Evolutionary conservation across 2,329 filamentous ascomycete species (phyloP), one percentile per base, ranked within the genome.

Genomic region (Arachnopeziza araneosa): DNA sequence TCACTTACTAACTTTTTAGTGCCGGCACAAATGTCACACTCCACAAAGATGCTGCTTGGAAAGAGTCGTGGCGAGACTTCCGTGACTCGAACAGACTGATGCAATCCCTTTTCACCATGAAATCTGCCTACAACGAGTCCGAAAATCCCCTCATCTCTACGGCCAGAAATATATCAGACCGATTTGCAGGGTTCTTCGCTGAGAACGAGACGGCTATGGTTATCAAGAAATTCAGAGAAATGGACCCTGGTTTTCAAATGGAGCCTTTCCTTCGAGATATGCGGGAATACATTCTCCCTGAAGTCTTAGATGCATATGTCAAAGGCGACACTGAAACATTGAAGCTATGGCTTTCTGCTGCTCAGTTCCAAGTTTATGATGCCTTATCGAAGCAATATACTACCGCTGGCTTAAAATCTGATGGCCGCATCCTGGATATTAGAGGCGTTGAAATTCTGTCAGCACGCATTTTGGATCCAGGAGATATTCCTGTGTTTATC

Each of bases 131-230:
- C 78, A 89, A 96, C 67, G 95, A 99, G 77, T 98, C 95, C 12
- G 95, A 99, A 73, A 99, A 99, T 75, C 93, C 95, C 7, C 81
- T 99, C 51, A 91, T 99, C 65, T 90, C 87, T 53, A 98, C 93
- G 0, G 95, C 71, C 1, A 89, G 95, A 72, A 92, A 91, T 74
- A 96, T 99, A 68, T 93, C 93, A 32, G 95, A 99, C 75, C 86
- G 89, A 60, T 86, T 99, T 49, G 91, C 90, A 53, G 92, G 95
- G 26, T 99, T 97, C 79, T 99, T 99, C 67, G 95, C 95, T 63
- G 95, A 99, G 76, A 99, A 98, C 75, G 95, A 99, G 79, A 97
- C 92, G 0, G 95, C 95, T 30, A 89, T 88, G 83, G 95, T 99
- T 44, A 96, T 98, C 79, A 98, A 97, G 80, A 96, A 93, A 75